phyloP scores from a whole-genome alignment of 1,139 yeast species.

The Hansenula sp. region DNA sequence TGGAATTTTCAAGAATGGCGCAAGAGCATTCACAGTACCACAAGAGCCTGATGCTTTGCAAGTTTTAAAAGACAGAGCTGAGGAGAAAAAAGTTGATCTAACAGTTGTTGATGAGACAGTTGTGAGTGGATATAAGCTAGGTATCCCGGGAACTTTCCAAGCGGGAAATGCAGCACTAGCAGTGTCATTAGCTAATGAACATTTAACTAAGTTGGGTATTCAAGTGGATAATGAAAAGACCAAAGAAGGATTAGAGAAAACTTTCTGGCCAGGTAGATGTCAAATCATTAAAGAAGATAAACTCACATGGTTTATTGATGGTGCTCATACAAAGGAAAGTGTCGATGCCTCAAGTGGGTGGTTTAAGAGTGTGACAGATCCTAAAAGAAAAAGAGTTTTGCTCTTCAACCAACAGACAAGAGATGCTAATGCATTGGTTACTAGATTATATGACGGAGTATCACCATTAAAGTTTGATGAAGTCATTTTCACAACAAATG shows the following conservation, averaged over 20 bases:
- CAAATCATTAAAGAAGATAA: slow-evolving; percentile 54
- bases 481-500: slow-evolving; percentile 84
- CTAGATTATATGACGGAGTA: slow-evolving; percentile 44
- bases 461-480: slow-evolving; percentile 51
- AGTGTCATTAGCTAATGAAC: slow-evolving; percentile 62
- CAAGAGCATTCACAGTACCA: slow-evolving; percentile 63
- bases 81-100: slow-evolving; percentile 52
- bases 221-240: slow-evolving; percentile 35
- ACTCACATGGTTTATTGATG: slow-evolving; percentile 81
- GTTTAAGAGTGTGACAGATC: slow-evolving; percentile 43
- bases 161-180: slow-evolving; percentile 85
- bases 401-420: slow-evolving; percentile 93
- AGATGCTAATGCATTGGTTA: slow-evolving; percentile 67
- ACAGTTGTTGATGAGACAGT: slow-evolving; percentile 44
- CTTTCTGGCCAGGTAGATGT: slow-evolving; percentile 94
- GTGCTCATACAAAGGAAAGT: slow-evolving; percentile 93
- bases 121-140: slow-evolving; percentile 40
- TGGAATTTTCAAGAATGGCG: slow-evolving; percentile 75
- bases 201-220: slow-evolving; percentile 46
- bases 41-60: slow-evolving; percentile 52
- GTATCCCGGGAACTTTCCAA: slow-evolving; percentile 88
- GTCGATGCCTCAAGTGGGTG: slow-evolving; percentile 75
- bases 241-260: slow-evolving; percentile 57
- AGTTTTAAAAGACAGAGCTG: slow-evolving; percentile 58
- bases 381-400: slow-evolving; percentile 36